Evolutionary conservation across 768 basidiomycete genomes (phyloP).

Genomic region (Suillus placidus): DNA sequence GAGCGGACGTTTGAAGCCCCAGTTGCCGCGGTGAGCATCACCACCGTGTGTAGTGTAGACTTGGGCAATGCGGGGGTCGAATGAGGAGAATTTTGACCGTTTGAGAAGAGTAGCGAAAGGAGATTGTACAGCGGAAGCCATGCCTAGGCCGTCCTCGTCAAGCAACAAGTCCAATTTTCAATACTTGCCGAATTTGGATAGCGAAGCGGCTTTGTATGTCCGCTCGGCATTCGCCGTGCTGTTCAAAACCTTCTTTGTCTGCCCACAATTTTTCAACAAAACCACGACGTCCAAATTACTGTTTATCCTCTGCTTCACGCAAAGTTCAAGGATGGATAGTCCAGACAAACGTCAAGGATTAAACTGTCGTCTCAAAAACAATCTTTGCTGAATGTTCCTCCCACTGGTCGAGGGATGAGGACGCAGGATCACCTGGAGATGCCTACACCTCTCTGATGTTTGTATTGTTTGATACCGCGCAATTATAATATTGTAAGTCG

Average conservation of each 20-base stretch:
- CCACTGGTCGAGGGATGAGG: slow-evolving; percentile 87
- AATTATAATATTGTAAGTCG: slow-evolving; percentile 15
- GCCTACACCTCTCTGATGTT: slow-evolving; percentile 48
- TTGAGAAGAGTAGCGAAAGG: slow-evolving; percentile 78
- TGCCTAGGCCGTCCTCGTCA: slow-evolving; percentile 6
- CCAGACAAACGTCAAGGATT: slow-evolving; percentile 90
- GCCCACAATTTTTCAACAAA: slow-evolving; percentile 22
- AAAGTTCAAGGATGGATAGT: slow-evolving; percentile 64
- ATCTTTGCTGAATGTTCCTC: slow-evolving; percentile 90
- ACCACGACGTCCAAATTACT: slow-evolving; percentile 84
- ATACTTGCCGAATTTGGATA: neutral
- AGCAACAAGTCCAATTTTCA: slow-evolving; percentile 1
- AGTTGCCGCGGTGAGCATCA: slow-evolving; percentile 76
- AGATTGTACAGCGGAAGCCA: slow-evolving; percentile 40
- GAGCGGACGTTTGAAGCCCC: slow-evolving; percentile 84
- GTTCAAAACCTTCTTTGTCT: slow-evolving; percentile 32
- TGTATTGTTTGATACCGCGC: slow-evolving; percentile 13
- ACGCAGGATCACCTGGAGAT: slow-evolving; percentile 92
- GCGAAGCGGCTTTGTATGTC: neutral
- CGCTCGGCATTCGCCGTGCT: slow-evolving; percentile 29
- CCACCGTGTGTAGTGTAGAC: slow-evolving; percentile 74
- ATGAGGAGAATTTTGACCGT: slow-evolving; percentile 80
- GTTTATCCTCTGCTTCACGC: slow-evolving; percentile 54
- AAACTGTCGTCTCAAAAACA: slow-evolving; percentile 78
- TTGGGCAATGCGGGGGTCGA: slow-evolving; percentile 75